phyloP scores from a whole-genome alignment of 1,139 yeast genomes.

The Wickerhamomyces sp. region DNA sequence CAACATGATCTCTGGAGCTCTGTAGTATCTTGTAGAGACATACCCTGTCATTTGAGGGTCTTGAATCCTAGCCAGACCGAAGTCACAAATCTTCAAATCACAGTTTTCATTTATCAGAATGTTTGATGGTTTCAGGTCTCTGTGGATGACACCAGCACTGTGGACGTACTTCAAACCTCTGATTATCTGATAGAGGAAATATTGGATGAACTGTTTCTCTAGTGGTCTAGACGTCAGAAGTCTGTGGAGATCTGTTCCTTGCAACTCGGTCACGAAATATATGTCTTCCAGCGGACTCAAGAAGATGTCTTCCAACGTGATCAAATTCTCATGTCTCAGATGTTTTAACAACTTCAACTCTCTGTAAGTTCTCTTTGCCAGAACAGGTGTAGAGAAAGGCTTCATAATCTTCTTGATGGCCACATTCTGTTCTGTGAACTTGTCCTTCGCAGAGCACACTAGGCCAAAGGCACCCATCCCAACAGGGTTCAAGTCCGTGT shows the following conservation, averaged over 20 bases:
- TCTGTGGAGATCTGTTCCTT: slow-evolving; percentile 94
- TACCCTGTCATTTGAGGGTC: slow-evolving; percentile 99
- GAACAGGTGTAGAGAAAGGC: slow-evolving; percentile 90
- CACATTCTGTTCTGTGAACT: slow-evolving; percentile 84
- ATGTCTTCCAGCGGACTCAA: slow-evolving; percentile 94
- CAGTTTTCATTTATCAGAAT: slow-evolving; percentile 92
- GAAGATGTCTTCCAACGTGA: slow-evolving; percentile 89
- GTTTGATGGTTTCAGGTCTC: slow-evolving; percentile 92
- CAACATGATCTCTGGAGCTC: slow-evolving; percentile 98
- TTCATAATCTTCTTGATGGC: slow-evolving; percentile 98
- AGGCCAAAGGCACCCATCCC: slow-evolving; percentile 99
- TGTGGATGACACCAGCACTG: slow-evolving; percentile 94
- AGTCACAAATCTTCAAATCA: slow-evolving; percentile 94
- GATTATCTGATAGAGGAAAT: slow-evolving; percentile 88
- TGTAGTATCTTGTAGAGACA: slow-evolving; percentile 91
- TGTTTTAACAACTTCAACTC: slow-evolving; percentile 92
- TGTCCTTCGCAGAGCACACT: slow-evolving; percentile 94
- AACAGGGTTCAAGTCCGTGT: slow-evolving; percentile 90
- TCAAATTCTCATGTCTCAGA: slow-evolving; percentile 89
- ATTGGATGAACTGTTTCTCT: slow-evolving; percentile 94
- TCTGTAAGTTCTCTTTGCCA: slow-evolving; percentile 94
- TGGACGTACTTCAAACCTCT: slow-evolving; percentile 94
- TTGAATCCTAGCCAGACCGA: slow-evolving; percentile 93
- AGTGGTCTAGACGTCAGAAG: slow-evolving; percentile 87
- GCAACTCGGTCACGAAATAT: slow-evolving; percentile 92